A percentile compares a stretch with the other conserved stretches of the same genome.
Conservation (phyloP, 768 basidiomycete species). For the Calocybe cyanea region DNA sequence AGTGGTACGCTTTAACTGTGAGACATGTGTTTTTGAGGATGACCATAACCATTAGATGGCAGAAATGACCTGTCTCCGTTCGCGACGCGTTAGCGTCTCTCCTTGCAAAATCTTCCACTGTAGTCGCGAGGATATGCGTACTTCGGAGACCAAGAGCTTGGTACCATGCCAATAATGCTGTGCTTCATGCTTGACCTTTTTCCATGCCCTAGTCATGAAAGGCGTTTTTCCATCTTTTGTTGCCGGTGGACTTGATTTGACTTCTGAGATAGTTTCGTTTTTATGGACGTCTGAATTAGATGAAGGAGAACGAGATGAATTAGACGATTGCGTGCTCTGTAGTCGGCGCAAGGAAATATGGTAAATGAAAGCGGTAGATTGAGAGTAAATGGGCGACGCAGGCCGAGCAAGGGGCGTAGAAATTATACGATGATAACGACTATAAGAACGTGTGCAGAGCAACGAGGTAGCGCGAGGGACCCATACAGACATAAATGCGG, state of each 20-base stretch:
- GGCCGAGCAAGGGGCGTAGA: constrained; percentile 8
- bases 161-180: constrained; percentile 97
- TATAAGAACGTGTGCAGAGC: constrained; percentile 37
- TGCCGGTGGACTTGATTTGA: constrained; percentile 47
- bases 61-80: constrained; percentile 82
- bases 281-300: constrained; percentile 11
- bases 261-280: constrained; percentile 31
- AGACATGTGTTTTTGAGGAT: constrained; percentile 1
- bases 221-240: constrained; percentile 40
- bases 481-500: constrained; percentile 67
- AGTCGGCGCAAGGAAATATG: constrained; percentile 15
- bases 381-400: constrained; percentile 13
- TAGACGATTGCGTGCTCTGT: constrained; percentile 31
- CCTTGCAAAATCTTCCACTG: constrained; percentile 94
- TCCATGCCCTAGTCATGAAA: constrained; percentile 71
- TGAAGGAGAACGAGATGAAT: constrained; percentile 14
- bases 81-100: constrained; percentile 85
- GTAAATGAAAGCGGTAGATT: constrained; percentile 5
- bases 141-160: constrained; percentile 91
- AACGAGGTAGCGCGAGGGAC: constrained; percentile 54
- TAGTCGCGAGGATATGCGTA: constrained; percentile 82
- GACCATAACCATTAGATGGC: not conserved
- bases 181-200: constrained; percentile 92
- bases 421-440: constrained; percentile 26
- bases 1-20: constrained; percentile 86